Evolutionary conservation across 805 yeast genomes (phyloP), one percentile per base, ranked within the genome.

Genomic region (Torulaspora delbrueckii): DNA sequence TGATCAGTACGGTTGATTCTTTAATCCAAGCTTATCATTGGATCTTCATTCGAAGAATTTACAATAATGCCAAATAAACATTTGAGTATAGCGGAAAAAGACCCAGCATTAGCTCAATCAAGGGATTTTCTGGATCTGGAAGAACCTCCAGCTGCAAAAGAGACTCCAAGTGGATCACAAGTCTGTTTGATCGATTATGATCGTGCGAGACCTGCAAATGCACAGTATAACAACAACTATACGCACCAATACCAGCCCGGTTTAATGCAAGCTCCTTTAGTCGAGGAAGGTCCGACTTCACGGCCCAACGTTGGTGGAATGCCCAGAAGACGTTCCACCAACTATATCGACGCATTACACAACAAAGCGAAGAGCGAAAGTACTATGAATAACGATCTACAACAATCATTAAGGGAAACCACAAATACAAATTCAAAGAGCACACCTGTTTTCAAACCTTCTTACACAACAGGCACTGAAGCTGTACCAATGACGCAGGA

Each of bases 91-190:
- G 40, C 27, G 2, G 38, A 35, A 12, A 44, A 31, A 22, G 22
- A 39, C 14, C 39, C 45, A 5, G 19, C 46, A 10, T 39, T 41
- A 34, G 40, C 47, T 8, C 39, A 44, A 19, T 49, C 54, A 22
- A 46, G 46, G 30, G 59, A 56, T 39, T 58, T 54, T 30, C 40
- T 57, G 16, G 45, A 53, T 23, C 18, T 58, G 16, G 58, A 56
- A 13, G 52, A 52, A n/a, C 53, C 62, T 22, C 62, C 62, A 8
- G 44, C 50, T 9, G 53, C 59, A 5, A 40, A 53, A 37, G 56
- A 48, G 35, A 51, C 57, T 8, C 51, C 53, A 26, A 45, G 46
- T 31, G 46, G 48, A 6, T 44, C 45, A 26, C 53, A 40, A 13
- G 39, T 39, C n/a, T 40, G 42, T 26, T 34, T 43, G 32, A 24